Base-by-base conservation (phyloP, 805 yeast genomes). In the Candida palmyrensis region DNA sequence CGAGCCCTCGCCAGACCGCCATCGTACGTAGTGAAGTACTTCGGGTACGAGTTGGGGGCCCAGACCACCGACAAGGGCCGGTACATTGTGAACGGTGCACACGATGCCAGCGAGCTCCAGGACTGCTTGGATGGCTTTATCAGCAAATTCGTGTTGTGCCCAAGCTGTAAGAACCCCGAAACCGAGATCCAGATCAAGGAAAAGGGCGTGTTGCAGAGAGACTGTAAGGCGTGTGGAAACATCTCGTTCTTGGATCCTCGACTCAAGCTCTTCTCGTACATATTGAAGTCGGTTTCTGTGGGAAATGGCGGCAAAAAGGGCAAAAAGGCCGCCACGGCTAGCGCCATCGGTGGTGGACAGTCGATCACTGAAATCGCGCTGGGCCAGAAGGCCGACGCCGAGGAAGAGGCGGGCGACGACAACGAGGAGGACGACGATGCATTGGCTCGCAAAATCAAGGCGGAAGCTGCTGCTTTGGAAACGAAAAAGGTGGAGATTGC, bases 141-240 rank as follows among this genome's bases (percentile, higher is more conserved):
- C 68, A 71, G 70, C 65, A 89, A 81, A 62, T 92, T 87, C 55
- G 96, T 92, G 41, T 75, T 92, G 33, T 92, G 98, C 76, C 89
- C 84, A 18, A 74, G 86, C 37, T 92, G 98, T 73, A 84, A 85
- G 68, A 92, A 92, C 67, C 98, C 98, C 29, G 98, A 92, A 67
- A 92, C 98, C 16, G 97, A 87, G 56, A 80, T 89, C 55, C 71
- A 79, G 46, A 71, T 92, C 48, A 78, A 80, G 49, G 82, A 79
- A 48, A 81, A 77, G 44, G 92, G 81, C 27, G 70, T 69, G 45
- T 68, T 92, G 55, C 81, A 79, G 47, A 80, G 88, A 63, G 97
- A 92, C 62, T 92, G 98, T 73, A 92, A 92, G 60, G 98, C 98
- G 15, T 92, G 98, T 73, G 98, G 98, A 66, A 78, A 81, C 58